These are phyloP conservation scores for Agrocybe pediades DNA, from an alignment of 768 basidiomycete genomes.

Conservation along the genomic window DNA sequence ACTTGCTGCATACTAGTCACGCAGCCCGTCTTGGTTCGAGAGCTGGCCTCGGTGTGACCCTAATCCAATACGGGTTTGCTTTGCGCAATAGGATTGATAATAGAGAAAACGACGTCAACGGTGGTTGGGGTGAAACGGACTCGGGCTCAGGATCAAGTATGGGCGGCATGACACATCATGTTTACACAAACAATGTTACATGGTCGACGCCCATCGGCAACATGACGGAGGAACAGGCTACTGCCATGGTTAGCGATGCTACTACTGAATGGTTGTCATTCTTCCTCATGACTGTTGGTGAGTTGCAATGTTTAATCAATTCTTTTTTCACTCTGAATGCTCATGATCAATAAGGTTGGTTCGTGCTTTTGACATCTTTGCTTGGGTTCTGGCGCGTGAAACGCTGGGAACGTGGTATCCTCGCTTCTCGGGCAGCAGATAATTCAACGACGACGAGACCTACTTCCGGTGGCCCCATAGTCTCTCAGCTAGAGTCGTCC, in stretches of 20 bases:
- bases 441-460: slow-evolving; percentile 17
- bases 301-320: slow-evolving; percentile 21
- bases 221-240: slow-evolving; percentile 40
- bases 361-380: slow-evolving; percentile 77
- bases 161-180: slow-evolving; percentile 12
- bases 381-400: slow-evolving; percentile 91
- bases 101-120: slow-evolving; percentile 30
- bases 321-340: background rate
- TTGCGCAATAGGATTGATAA: slow-evolving; percentile 58
- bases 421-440: slow-evolving; percentile 52
- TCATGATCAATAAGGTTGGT: slow-evolving; percentile 30
- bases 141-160: slow-evolving; percentile 37
- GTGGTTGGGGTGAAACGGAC: slow-evolving; percentile 31
- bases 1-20: slow-evolving; percentile 91
- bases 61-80: slow-evolving; percentile 94
- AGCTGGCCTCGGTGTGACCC: slow-evolving; percentile 92
- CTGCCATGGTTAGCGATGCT: slow-evolving; percentile 52
- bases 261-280: slow-evolving; percentile 96
- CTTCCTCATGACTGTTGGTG: slow-evolving; percentile 87
- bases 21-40: slow-evolving; percentile 91
- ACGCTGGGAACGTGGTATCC: slow-evolving; percentile 81
- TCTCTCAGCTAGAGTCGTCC: slow-evolving; percentile 38
- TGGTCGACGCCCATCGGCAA: slow-evolving; percentile 21
- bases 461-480: slow-evolving; percentile 22
- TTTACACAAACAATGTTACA: slow-evolving; percentile 26